phyloP scores from a whole-genome alignment of 441 rosid genomes.

The Bocquillonia castaneifolia region DNA sequence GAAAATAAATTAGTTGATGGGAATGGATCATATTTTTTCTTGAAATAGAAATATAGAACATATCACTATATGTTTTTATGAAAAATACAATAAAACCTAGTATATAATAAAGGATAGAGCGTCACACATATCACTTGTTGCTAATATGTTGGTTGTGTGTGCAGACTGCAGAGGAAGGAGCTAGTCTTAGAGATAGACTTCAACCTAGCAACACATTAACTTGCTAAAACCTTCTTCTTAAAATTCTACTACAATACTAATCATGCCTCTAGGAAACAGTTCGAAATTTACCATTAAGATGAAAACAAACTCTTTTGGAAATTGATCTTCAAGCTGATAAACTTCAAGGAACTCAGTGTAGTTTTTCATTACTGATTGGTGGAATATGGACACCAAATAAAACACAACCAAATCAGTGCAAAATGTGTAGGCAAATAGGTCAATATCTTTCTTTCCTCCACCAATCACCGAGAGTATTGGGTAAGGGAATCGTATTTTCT shows the following conservation, averaged over 20 bases:
- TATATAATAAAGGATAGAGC: background rate
- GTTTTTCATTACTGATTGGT: slow-evolving; percentile 83
- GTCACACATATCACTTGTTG: background rate
- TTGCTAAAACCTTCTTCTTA: background rate
- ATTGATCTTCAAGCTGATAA: slow-evolving; percentile 97
- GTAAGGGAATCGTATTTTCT: slow-evolving; percentile 65
- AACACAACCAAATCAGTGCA: slow-evolving; percentile 89
- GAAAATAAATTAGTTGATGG: background rate
- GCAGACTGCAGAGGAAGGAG: background rate
- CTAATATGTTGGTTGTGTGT: background rate
- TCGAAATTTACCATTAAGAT: slow-evolving; percentile 65
- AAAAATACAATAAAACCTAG: no score
- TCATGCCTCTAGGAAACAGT: slow-evolving; percentile 10
- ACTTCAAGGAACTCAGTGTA: slow-evolving; percentile 92
- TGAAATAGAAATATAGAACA: background rate
- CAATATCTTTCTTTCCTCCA: slow-evolving; percentile 89
- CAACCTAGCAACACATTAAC: background rate
- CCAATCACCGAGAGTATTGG: slow-evolving; percentile 81
- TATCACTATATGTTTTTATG: no score
- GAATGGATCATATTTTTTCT: background rate
- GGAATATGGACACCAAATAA: slow-evolving; percentile 86
- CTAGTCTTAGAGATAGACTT: background rate
- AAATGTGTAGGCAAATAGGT: slow-evolving; percentile 90
- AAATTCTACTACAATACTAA: background rate
- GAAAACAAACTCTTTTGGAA: slow-evolving; percentile 85